Evolutionary conservation across 345 rosid species (phyloP).

Genomic region (Eucalyptus pauciflora): DNA sequence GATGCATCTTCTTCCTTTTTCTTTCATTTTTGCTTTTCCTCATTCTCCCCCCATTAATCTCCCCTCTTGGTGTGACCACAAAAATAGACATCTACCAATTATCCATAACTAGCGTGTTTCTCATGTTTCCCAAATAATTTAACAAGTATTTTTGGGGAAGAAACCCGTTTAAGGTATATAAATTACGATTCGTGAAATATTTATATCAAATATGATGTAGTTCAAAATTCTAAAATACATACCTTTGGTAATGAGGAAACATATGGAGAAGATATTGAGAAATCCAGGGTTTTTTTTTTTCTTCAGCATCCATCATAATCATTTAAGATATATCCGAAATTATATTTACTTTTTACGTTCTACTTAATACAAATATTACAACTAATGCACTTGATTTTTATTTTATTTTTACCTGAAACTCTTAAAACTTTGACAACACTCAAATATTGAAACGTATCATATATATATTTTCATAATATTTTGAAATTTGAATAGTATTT

Average conservation of each 20-base stretch:
- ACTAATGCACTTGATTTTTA: background rate
- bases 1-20: background rate
- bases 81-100: background rate
- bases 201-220: background rate
- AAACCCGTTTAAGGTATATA: background rate
- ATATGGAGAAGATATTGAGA: background rate
- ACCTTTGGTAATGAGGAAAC: background rate
- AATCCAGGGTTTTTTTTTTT: background rate
- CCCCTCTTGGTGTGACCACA: background rate
- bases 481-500: background rate
- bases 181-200: background rate
- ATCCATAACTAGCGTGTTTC: background rate
- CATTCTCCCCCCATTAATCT: background rate
- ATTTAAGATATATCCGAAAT: background rate
- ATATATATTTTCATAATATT: background rate
- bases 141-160: background rate
- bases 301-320: background rate
- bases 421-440: background rate
- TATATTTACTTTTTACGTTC: background rate
- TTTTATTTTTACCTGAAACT: background rate
- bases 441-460: background rate
- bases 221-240: background rate
- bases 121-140: background rate
- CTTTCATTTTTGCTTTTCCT: background rate
- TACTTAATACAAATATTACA: background rate